These are phyloP conservation scores for Rubus parviflorus DNA, from an alignment of 306 rosid species.

Conservation along the genomic window DNA sequence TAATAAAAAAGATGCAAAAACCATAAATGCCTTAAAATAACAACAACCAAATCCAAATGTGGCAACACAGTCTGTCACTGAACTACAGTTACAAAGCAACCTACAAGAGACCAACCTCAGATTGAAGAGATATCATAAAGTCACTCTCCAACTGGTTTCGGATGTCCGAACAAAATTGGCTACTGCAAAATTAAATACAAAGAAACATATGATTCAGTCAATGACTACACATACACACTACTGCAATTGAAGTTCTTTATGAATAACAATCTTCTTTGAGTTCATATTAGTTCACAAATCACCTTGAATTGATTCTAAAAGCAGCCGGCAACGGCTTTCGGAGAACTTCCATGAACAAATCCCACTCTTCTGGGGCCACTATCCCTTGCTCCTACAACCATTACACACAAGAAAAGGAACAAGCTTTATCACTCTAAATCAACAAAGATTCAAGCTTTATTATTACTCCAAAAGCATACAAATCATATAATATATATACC, in stretches of 20 bases:
- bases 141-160: constrained; percentile 77
- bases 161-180: constrained; percentile 76
- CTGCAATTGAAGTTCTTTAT: neutral
- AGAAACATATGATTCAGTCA: constrained; percentile 14
- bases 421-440: neutral
- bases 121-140: constrained; percentile 67
- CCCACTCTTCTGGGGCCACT: constrained; percentile 68
- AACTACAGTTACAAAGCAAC: neutral
- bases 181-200: constrained; percentile 52
- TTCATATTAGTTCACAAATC: neutral
- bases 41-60: neutral
- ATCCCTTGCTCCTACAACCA: constrained; percentile 55
- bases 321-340: constrained; percentile 89
- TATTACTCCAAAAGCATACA: neutral
- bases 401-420: neutral
- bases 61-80: neutral
- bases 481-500: constrained; percentile 25
- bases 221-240: neutral
- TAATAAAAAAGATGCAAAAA: neutral
- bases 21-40: neutral
- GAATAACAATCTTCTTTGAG: neutral
- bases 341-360: constrained; percentile 61
- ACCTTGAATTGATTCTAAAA: constrained; percentile 91
- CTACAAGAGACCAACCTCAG: constrained; percentile 60
- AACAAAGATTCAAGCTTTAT: neutral